phyloP scores from a whole-genome alignment of 2,329 filamentous ascomycete genomes.

The Aspergillus vadensis region DNA sequence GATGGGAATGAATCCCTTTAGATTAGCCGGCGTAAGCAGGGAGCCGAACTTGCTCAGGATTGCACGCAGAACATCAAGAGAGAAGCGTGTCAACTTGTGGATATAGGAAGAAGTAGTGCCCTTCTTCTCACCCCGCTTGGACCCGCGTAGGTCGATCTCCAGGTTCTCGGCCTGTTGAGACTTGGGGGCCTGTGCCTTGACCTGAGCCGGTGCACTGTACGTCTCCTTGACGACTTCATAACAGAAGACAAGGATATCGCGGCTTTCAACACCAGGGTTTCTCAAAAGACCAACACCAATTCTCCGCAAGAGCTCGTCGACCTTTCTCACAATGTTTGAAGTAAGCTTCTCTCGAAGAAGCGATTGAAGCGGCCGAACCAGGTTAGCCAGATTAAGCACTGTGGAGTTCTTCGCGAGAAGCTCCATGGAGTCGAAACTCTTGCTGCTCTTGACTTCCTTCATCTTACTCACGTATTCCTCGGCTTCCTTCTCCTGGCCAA shows the following conservation, averaged over 20 bases:
- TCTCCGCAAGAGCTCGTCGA: slow-evolving; percentile 82
- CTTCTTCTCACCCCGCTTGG: slow-evolving; percentile 71
- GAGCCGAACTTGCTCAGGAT: slow-evolving; percentile 84
- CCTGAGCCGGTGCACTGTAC: slow-evolving; percentile 64
- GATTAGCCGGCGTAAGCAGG: slow-evolving; percentile 75
- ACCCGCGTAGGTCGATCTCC: slow-evolving; percentile 73
- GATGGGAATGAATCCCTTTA: slow-evolving; percentile 83
- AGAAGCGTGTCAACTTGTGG: slow-evolving; percentile 85
- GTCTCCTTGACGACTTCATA: slow-evolving; percentile 91
- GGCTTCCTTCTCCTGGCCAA: slow-evolving; percentile 94
- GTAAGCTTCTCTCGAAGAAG: slow-evolving; percentile 83
- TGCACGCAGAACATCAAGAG: slow-evolving; percentile 80
- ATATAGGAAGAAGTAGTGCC: slow-evolving; percentile 75
- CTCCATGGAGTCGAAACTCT: slow-evolving; percentile 97
- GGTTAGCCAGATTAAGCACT: slow-evolving; percentile 68
- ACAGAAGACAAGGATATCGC: slow-evolving; percentile 88
- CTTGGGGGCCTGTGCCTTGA: slow-evolving; percentile 26
- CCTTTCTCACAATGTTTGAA: slow-evolving; percentile 79
- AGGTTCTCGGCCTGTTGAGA: slow-evolving; percentile 57
- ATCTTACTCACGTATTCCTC: slow-evolving; percentile 93
- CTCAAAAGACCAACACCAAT: slow-evolving; percentile 80
- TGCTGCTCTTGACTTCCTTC: slow-evolving; percentile 97
- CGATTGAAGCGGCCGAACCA: slow-evolving; percentile 76
- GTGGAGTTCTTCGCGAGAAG: slow-evolving; percentile 82
- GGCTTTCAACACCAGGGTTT: slow-evolving; percentile 75